phyloP scores from a whole-genome alignment of 2,329 filamentous ascomycete genomes.

The Sphaceloma murrayae region DNA sequence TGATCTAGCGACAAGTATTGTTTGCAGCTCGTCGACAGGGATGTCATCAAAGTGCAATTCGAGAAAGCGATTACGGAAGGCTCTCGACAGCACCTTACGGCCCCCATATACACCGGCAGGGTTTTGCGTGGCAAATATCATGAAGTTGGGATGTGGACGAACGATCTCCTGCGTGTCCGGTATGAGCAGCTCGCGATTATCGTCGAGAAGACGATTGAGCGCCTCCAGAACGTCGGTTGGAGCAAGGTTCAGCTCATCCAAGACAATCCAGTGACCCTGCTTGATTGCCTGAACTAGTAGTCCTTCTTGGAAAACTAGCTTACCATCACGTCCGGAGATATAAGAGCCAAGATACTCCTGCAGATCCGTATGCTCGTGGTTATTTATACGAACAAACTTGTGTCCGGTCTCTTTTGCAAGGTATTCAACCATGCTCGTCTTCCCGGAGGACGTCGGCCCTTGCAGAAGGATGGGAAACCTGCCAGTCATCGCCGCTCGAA shows the following conservation, averaged over 20 bases:
- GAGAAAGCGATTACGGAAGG: conserved; percentile 92
- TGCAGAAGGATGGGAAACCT: conserved; percentile 92
- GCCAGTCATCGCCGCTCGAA: conserved; percentile 83
- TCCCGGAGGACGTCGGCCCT: conserved; percentile 91
- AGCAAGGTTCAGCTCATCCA: conserved; percentile 93
- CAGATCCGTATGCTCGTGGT: conserved; percentile 96
- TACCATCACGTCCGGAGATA: conserved; percentile 73
- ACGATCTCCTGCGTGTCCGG: conserved; percentile 95
- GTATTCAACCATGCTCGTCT: conserved; percentile 99
- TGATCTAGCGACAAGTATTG: conserved; percentile 79
- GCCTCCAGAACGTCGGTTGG: conserved; percentile 96
- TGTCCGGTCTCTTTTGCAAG: conserved; percentile 94
- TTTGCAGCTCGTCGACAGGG: conserved; percentile 84
- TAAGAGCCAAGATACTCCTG: conserved; percentile 98
- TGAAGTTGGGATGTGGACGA: conserved; percentile 85
- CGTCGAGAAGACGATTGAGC: conserved; percentile 86
- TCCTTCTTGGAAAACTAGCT: conserved; percentile 84
- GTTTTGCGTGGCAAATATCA: conserved; percentile 97
- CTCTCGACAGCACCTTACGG: conserved; percentile 81
- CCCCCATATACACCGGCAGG: conserved; percentile 92
- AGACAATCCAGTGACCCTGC: conserved; percentile 92
- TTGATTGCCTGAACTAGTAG: conserved; percentile 85
- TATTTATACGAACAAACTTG: conserved; percentile 97
- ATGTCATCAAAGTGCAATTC: conserved; percentile 98
- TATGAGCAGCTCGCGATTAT: conserved; percentile 90